Evolutionary conservation across 2,329 filamentous ascomycete species (phyloP), one percentile per base, ranked within the genome.

Genomic region (Beauveria pseudobassiana): DNA sequence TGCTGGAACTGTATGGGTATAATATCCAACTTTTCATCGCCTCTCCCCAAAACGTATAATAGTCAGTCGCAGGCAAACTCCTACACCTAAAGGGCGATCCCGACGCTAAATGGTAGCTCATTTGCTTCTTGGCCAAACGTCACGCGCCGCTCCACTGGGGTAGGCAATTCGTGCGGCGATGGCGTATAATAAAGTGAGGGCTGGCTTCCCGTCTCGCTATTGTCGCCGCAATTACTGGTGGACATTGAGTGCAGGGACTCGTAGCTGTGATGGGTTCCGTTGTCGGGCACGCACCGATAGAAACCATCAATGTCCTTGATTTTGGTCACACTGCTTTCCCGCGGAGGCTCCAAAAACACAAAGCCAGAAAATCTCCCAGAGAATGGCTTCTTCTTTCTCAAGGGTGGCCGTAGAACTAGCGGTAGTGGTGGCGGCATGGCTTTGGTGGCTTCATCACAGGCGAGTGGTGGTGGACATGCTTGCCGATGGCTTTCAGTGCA

Each of bases 331-430:
- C 76, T 78, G 56, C 77, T 70, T 56, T 77, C 75, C 20, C 76
- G 69, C 51, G 72, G 67, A 42, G 74, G 67, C 20, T 73, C 70
- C 50, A 80, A 76, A 65, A 82, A 83, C 28, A 87, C 75, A 83
- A 84, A 87, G 65, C 72, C 79, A 3, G 84, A 86, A 9, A 87
- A 82, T 18, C 50, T 43, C 7, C 80, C 78, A 10, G 83, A 84
- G 68, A 88, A 87, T 0, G 84, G 86, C 68, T 87, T 87, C 77
- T 87, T 87, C 76, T 87, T 87, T 63, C 85, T 77, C 64, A 87
- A 69, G 1, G 83, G 82, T 8, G 83, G 84, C n/a, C 81, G 80
- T 61, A 85, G 76, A 18, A 84, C 79, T 26, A 86, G 76, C 0
- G 84, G 83, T 5, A 86, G 73, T 2, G 84, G 84, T 1, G 83